Percentiles rank a stretch among this genome's conserved stretches.
These are phyloP conservation scores for Colletotrichum plurivorum DNA, from an alignment of 2,329 filamentous ascomycete species.

Conservation along the genomic window DNA sequence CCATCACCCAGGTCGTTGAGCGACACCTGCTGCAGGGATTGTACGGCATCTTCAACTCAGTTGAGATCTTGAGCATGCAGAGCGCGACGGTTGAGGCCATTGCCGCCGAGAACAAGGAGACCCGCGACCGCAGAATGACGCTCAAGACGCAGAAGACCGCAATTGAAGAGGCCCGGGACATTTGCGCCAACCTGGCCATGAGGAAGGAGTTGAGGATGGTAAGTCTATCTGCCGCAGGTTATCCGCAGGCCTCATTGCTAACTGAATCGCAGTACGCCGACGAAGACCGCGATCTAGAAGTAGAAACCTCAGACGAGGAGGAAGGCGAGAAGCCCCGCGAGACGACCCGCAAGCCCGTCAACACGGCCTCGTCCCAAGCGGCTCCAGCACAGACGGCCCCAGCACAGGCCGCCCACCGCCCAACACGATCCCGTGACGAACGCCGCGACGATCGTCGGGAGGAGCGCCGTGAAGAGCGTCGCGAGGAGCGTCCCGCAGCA, in stretches of 20 bases:
- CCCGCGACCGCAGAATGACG: constrained; percentile 61
- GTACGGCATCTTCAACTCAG: constrained; percentile 66
- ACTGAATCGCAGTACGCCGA: constrained; percentile 44
- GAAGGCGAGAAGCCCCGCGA: constrained; percentile 41
- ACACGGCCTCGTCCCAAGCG: constrained; percentile 9
- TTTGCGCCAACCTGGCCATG: constrained; percentile 66
- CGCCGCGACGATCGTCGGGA: constrained; percentile 6
- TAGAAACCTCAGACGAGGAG: constrained; percentile 48
- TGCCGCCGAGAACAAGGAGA: constrained; percentile 68
- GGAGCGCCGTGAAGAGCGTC: not conserved
- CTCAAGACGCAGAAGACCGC: constrained; percentile 64
- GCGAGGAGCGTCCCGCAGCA: constrained; percentile 6
- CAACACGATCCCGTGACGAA: constrained; percentile 30
- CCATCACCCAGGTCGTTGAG: constrained; percentile 67
- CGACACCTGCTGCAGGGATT: constrained; percentile 66
- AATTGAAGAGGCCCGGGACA: constrained; percentile 64
- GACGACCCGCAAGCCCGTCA: constrained; percentile 33
- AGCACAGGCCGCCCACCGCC: constrained; percentile 17
- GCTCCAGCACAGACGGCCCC: constrained; percentile 22
- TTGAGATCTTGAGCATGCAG: constrained; percentile 64
- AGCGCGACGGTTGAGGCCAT: constrained; percentile 63
- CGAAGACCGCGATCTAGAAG: constrained; percentile 44
- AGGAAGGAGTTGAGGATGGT: constrained; percentile 61
- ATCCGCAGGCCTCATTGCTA: not conserved
- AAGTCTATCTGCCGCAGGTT: constrained; percentile 7